These are phyloP conservation scores for Themeda triandra DNA, from an alignment of 176 grass and related monocot species.

Conservation along the genomic window DNA sequence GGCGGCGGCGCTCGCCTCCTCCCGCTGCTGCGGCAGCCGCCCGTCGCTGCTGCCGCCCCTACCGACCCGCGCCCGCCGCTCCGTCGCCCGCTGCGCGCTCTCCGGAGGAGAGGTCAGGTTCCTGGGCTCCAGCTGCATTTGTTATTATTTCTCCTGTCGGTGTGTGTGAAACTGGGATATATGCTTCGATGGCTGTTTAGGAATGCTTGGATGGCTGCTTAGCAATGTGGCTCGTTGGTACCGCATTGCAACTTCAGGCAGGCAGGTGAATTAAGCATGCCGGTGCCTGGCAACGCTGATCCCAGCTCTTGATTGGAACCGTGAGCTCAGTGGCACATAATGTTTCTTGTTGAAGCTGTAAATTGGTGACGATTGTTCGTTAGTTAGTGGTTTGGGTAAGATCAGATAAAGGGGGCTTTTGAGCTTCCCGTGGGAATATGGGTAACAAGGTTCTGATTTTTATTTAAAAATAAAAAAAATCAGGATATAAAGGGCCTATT, in stretches of 20 bases:
- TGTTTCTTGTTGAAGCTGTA: neutral
- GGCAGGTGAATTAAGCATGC: neutral
- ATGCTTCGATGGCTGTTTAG: neutral
- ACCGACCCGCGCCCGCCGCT: slow-evolving; percentile 16
- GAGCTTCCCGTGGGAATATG: neutral
- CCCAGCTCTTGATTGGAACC: neutral
- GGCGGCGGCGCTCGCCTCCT: slow-evolving; percentile 66
- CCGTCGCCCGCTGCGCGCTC: slow-evolving; percentile 44
- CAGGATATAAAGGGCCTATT: neutral
- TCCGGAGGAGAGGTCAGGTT: slow-evolving; percentile 34
- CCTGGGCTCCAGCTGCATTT: neutral
- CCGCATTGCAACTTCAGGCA: neutral
- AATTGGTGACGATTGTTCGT: neutral
- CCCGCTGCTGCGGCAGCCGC: slow-evolving; percentile 35
- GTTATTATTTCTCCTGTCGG: neutral
- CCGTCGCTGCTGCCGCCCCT: slow-evolving; percentile 8
- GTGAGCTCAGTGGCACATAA: neutral
- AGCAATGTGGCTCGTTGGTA: slow-evolving; percentile 16
- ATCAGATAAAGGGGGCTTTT: no score
- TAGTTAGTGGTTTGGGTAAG: neutral
- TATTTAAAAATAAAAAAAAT: neutral
- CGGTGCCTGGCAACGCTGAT: neutral
- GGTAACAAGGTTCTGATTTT: neutral
- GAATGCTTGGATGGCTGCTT: no score
- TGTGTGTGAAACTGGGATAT: neutral